Percentiles rank a stretch among this genome's conserved stretches.
Evolutionary conservation across 1,284 basidiomycete genomes (phyloP).

Genomic region (Ustilago sp.): DNA sequence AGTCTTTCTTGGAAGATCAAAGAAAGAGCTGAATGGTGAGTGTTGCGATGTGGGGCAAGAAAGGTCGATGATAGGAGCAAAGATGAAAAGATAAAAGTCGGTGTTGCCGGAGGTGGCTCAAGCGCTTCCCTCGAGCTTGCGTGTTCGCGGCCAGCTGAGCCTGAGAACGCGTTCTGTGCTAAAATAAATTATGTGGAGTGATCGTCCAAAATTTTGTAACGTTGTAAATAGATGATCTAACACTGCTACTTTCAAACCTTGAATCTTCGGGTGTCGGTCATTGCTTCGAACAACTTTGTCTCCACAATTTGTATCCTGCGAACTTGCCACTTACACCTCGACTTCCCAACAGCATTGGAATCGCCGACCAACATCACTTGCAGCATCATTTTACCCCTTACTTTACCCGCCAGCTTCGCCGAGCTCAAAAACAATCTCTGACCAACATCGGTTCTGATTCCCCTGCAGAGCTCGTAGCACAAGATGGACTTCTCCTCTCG

Average conservation of each 20-base stretch:
- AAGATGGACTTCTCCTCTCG: slow-evolving; percentile 68
- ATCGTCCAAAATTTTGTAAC: slow-evolving; percentile 27
- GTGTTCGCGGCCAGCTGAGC: slow-evolving; percentile 21
- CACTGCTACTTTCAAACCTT: neutral
- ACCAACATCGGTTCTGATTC: neutral
- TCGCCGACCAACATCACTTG: neutral
- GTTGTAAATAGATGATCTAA: neutral
- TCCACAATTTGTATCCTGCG: slow-evolving; percentile 5
- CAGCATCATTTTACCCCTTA: neutral
- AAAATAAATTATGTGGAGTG: slow-evolving; percentile 40
- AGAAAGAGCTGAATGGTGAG: neutral
- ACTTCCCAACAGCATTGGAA: neutral
- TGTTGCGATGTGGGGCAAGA: neutral
- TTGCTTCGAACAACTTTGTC: neutral
- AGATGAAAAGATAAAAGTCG: neutral
- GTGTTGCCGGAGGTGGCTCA: slow-evolving; percentile 25
- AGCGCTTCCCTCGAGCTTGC: slow-evolving; percentile 42
- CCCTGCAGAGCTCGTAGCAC: neutral
- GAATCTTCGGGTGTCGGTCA: slow-evolving; percentile 29
- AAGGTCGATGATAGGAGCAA: slow-evolving; percentile 6
- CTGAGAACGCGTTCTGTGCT: slow-evolving; percentile 25
- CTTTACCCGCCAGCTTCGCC: neutral
- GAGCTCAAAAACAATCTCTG: neutral
- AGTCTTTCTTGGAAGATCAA: neutral
- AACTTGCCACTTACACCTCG: neutral